These are phyloP conservation scores for Porphyrellus cyaneotinctus DNA, from an alignment of 768 basidiomycete genomes.

Conservation along the genomic window DNA sequence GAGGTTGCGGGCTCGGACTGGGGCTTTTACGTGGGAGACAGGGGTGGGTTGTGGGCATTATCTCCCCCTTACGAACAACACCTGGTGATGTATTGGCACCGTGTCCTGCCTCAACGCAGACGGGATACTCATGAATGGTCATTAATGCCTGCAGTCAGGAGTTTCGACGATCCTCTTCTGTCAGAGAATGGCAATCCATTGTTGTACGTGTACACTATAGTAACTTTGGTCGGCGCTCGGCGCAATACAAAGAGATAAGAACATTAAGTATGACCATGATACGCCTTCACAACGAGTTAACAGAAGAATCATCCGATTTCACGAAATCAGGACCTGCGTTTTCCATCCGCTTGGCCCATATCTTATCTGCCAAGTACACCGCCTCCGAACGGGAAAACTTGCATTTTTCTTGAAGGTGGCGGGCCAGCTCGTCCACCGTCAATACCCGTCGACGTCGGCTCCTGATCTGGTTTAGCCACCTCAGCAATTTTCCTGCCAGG, in stretches of 20 bases:
- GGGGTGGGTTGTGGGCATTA: constrained; percentile 14
- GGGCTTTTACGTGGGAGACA: not conserved
- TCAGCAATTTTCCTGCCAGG: constrained; percentile 17
- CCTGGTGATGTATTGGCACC: constrained; percentile 5
- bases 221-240: not conserved
- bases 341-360: constrained; percentile 23
- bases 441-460: constrained; percentile 9
- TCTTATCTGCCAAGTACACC: constrained; percentile 19
- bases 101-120: not conserved
- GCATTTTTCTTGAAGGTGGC: constrained; percentile 24
- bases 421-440: constrained; percentile 17
- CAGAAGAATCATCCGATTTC: constrained; percentile 16
- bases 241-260: constrained; percentile 9
- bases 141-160: constrained; percentile 12
- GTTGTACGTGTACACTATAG: not conserved
- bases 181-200: constrained; percentile 3
- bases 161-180: constrained; percentile 1
- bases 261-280: not conserved
- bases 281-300: constrained; percentile 5
- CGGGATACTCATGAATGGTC: not conserved
- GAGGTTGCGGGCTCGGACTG: not conserved
- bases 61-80: constrained; percentile 1
- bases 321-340: constrained; percentile 21
- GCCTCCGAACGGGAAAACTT: constrained; percentile 21
- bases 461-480: constrained; percentile 19